Base-by-base conservation (phyloP, 2,329 filamentous ascomycete genomes). In the Penicillium sp. region DNA sequence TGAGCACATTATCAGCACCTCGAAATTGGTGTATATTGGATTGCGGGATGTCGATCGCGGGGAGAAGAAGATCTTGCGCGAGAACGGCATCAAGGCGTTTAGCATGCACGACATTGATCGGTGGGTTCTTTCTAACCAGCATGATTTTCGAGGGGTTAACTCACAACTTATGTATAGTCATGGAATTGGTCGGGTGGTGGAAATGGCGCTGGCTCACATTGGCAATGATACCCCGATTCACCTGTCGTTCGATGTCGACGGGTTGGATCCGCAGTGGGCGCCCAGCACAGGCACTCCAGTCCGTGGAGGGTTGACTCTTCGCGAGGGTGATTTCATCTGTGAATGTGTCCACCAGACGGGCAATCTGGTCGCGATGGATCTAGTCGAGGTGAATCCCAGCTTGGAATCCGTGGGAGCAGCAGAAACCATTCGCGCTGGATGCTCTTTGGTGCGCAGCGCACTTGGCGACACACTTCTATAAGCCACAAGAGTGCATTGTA, bases 81-180 rank as follows among this genome's bases (percentile, higher is more conserved):
- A 96, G 50, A 73, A 96, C 58, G 82, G 84, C 28, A 92, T 98
- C 72, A 90, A 86, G 73, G 90, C 90, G 3, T 98, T 96, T 60
- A 90, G 84, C 69, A 98, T 98, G 92, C 92, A 95, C 62, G 92
- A 98, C 61, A 84, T 98, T 64, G 92, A 98, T 67, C 76, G 79
- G 84, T 87, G 71, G 55, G 75, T 60, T 33, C 15, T 6, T 20
- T 12, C 14, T 30, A 16, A 10, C 5, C 11, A 8, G 25, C 33
- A 32, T 14, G 15, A 31, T 27, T 10, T 16, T 12, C 13, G n/a
- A n/a, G n/a, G n/a, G n/a, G n/a, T n/a, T n/a, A n/a, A n/a, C n/a
- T n/a, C n/a, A n/a, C n/a, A n/a, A n/a, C n/a, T n/a, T n/a, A n/a
- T 17, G 16, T 10, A n/a, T 48, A 88, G 86, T 37, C 76, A 96